phyloP scores from a whole-genome alignment of 2,329 filamentous ascomycete genomes.

The Podosphaera xanthii region DNA sequence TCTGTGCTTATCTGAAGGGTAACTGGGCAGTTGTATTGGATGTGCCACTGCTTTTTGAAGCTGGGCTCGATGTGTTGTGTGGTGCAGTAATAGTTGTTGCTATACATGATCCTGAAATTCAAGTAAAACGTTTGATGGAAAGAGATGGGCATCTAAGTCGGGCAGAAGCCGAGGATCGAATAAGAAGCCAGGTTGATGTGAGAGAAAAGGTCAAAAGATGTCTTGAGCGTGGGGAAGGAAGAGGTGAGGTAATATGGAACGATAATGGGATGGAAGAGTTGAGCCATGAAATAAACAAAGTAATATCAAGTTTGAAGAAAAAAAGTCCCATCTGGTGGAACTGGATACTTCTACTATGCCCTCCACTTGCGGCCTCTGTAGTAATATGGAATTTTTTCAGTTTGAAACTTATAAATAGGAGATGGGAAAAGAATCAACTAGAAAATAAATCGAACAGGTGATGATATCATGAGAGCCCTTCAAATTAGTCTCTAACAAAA shows the following conservation, averaged over 20 bases:
- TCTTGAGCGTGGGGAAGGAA: conserved; percentile 36
- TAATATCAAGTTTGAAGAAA: conserved; percentile 37
- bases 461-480: background rate
- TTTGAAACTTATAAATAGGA: conserved; percentile 45
- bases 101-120: conserved; percentile 54
- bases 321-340: conserved; percentile 42
- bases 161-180: conserved; percentile 75
- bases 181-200: conserved; percentile 71
- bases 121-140: conserved; percentile 56
- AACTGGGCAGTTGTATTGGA: conserved; percentile 82
- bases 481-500: background rate
- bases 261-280: conserved; percentile 54
- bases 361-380: conserved; percentile 47
- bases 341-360: conserved; percentile 43
- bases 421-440: conserved; percentile 40
- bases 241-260: conserved; percentile 76
- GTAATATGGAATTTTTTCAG: conserved; percentile 50
- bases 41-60: conserved; percentile 80
- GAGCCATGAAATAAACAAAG: conserved; percentile 38
- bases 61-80: conserved; percentile 63
- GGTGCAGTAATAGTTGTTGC: conserved; percentile 73
- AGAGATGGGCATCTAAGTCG: conserved; percentile 55
- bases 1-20: conserved; percentile 51
- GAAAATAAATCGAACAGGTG: conserved; percentile 36
- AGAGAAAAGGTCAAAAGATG: conserved; percentile 59